Conservation (phyloP, 2,329 filamentous ascomycete species). For the Fusarium solani-melongenae region DNA sequence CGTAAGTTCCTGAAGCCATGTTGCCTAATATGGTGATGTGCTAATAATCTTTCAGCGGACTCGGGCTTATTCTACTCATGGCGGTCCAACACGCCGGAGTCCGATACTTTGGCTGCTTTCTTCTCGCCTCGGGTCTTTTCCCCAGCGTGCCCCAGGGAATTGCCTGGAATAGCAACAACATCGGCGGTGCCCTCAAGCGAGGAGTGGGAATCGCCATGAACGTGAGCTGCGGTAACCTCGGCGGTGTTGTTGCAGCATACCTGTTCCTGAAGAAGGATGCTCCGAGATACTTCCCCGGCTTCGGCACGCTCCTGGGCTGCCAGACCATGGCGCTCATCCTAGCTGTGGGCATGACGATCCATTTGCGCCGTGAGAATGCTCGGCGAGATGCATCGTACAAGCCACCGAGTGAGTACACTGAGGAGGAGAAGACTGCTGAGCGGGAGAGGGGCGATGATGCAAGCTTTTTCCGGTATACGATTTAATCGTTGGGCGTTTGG, state of each 20-base stretch:
- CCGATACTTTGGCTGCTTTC: constrained; percentile 11
- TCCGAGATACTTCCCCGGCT: constrained; percentile 6
- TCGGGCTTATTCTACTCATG: neutral
- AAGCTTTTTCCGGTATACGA: constrained; percentile 13
- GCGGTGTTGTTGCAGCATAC: constrained; percentile 10
- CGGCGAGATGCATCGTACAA: constrained; percentile 4
- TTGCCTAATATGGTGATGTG: neutral
- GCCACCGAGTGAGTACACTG: constrained; percentile 1
- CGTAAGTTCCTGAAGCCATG: neutral
- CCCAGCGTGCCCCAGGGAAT: constrained; percentile 12
- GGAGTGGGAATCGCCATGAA: constrained; percentile 22
- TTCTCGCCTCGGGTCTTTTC: constrained; percentile 10
- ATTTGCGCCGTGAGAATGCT: constrained; percentile 14
- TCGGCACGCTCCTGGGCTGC: constrained; percentile 4
- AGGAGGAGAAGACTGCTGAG: neutral
- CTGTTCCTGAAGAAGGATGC: constrained; percentile 7
- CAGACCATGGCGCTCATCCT: constrained; percentile 4
- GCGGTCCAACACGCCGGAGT: neutral
- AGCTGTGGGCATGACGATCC: constrained; percentile 4
- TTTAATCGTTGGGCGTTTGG: neutral
- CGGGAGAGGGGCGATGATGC: constrained; percentile 11
- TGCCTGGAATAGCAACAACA: constrained; percentile 24
- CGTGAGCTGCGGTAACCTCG: constrained; percentile 6
- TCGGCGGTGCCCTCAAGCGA: constrained; percentile 17
- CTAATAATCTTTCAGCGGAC: neutral